These are phyloP conservation scores for Plantago ovata DNA, from an alignment of 257 asterid species.

Conservation along the genomic window DNA sequence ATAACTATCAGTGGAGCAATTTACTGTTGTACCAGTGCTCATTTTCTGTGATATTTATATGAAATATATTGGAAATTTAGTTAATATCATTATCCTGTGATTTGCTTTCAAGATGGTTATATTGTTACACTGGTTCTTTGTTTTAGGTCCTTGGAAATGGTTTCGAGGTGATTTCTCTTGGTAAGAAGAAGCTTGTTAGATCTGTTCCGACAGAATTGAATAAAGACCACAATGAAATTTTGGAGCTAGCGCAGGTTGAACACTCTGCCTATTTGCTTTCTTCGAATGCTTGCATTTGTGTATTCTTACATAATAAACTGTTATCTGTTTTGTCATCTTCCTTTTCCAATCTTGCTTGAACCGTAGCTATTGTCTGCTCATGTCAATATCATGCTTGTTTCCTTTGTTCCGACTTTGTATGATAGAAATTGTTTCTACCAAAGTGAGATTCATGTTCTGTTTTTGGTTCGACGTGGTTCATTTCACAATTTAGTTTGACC, in stretches of 20 bases:
- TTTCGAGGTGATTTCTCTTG: slow-evolving; percentile 88
- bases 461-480: neutral
- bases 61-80: no score
- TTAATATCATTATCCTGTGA: no score
- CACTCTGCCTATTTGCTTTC: neutral
- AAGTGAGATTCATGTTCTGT: neutral
- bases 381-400: neutral
- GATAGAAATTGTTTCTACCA: neutral
- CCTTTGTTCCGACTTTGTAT: slow-evolving; percentile 1
- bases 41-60: no score
- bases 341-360: neutral
- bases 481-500: no score
- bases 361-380: neutral
- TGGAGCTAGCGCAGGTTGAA: slow-evolving; percentile 95
- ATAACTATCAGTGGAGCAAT: no score
- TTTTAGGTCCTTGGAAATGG: slow-evolving; percentile 88
- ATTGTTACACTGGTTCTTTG: neutral
- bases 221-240: slow-evolving; percentile 90
- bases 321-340: neutral
- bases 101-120: slow-evolving; percentile 7
- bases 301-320: neutral
- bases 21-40: no score
- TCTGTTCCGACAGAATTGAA: slow-evolving; percentile 99
- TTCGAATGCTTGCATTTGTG: neutral
- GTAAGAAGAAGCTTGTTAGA: slow-evolving; percentile 84